Base-by-base conservation (phyloP, 75 land plant genomes). In the Selaginella moellendorffii region DNA sequence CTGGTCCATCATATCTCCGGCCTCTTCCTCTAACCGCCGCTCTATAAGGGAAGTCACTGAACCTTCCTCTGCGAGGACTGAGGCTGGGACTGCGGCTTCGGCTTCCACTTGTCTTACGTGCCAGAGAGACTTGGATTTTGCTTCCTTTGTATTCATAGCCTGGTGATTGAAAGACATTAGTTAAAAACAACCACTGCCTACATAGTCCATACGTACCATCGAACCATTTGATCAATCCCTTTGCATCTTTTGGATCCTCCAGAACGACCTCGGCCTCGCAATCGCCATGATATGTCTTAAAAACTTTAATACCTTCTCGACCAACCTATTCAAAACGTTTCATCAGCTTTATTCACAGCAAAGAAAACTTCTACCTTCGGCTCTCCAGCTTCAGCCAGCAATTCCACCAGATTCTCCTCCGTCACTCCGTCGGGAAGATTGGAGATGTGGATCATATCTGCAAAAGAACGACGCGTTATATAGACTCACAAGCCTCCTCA, bases 91-190 rank as follows among this genome's bases (percentile, higher is more conserved):
- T 36, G 10, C 10, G 46, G 46, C 46, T 36, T 5, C 46, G 46
- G 5, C 10, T 36, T 36, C 46, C 14, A 5, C 46, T 36, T 5
- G 46, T n/a, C n/a, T n/a, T 5, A 36, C 46, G 5, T 14, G 14
- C 5, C 46, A 36, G 5, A 36, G 46, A 5, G 10, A 71, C 74
- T 26, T 65, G 71, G 0, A 71, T 65, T 29, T 71, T 65, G 19
- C 63, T 71, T 36, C 74, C 74, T 60, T 71, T 71, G 62, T 67
- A 71, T 28, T 71, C 69, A 10, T 71, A 71, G 0, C 74, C 74
- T 71, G 74, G 5, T 14, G 14, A 5, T 5, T 5, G 10, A 36
- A 36, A 5, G 14, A 5, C 46, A 36, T 36, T 14, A 5, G 14
- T 36, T 36, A 36, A 36, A 5, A 5, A n/a, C n/a, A n/a, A n/a